Evolutionary conservation across 352 stramenopile species (phyloP), one percentile per base, ranked within the genome.

Genomic region (Globisporangium sylvaticum): DNA sequence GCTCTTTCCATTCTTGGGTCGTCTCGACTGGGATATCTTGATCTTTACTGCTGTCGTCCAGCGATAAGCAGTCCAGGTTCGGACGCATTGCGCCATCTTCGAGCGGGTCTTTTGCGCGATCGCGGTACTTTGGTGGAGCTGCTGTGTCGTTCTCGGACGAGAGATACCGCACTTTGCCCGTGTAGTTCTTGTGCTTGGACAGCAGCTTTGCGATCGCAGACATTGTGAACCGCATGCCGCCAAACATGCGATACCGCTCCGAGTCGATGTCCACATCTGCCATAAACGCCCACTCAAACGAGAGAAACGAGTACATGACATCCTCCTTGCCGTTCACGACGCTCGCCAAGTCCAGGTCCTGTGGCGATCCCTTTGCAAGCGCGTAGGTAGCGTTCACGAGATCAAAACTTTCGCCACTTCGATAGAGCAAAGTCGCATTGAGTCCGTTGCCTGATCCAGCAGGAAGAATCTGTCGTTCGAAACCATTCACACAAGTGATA

Each of bases 231-330:
- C 85, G 80, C 63, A 77, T 54, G 39, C 73, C 71, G 9, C 87
- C 87, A 25, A 94, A 79, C 4, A 68, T 73, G n/a, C 87, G 81
- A 42, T 83, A 80, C 24, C 66, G 65, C 72, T 94, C 87, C 15
- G 77, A 90, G 58, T 86, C 84, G 37, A 92, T 83, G 69, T 94
- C 85, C 65, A 93, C 82, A 59, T 92, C 80, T 29, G 83, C 83
- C 55, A 90, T 78, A 48, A 94, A 86, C 15, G 83, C 89, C 88
- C 88, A 97, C 64, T 90, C 80, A 15, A 95, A 52, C n/a, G 83
- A 90, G 61, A 96, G 73, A 66, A 96, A 95, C 24, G 83, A 89
- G 73, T 88, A 85, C 77, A 89, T 83, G 37, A 80, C 53, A 42
- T 88, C 69, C 29, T 78, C 69, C 48, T 84, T 68, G 46, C 73